These are phyloP conservation scores for Tillandsia fasciculata DNA, from an alignment of 176 grass and related monocot species.

Conservation along the genomic window DNA sequence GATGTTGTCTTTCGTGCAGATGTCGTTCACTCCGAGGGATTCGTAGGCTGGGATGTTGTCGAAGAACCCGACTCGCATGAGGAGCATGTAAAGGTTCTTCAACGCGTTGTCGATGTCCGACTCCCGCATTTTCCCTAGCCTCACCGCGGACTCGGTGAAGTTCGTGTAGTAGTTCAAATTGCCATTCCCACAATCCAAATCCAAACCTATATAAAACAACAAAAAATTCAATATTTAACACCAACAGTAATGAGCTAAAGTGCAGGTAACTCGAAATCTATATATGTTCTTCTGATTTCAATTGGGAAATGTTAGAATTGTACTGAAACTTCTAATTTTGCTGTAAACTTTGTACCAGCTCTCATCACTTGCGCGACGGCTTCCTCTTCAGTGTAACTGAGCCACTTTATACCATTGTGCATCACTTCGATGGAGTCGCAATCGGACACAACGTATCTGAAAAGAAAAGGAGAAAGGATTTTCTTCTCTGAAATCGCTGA, in stretches of 20 bases:
- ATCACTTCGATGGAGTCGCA: slow-evolving; percentile 58
- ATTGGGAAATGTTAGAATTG: neutral
- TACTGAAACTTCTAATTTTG: neutral
- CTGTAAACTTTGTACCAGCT: slow-evolving; percentile 29
- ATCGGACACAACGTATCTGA: slow-evolving; percentile 60
- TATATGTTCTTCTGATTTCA: too few species aligned
- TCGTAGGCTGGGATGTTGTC: slow-evolving; percentile 39
- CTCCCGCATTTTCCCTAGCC: slow-evolving; percentile 39
- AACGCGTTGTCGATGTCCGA: slow-evolving; percentile 50
- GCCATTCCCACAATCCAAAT: slow-evolving; percentile 45
- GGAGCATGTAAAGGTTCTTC: slow-evolving; percentile 39
- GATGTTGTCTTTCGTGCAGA: slow-evolving; percentile 49
- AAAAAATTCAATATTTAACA: neutral
- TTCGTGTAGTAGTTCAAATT: slow-evolving; percentile 20
- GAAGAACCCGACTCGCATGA: slow-evolving; percentile 74
- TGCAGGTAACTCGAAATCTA: neutral
- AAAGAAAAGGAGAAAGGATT: neutral
- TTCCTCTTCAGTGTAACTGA: slow-evolving; percentile 41
- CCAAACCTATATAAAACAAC: slow-evolving; percentile 43
- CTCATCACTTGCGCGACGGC: slow-evolving; percentile 45
- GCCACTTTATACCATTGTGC: slow-evolving; percentile 26
- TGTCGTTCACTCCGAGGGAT: slow-evolving; percentile 21
- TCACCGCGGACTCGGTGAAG: slow-evolving; percentile 23
- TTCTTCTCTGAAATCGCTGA: neutral
- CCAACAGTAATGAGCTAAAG: slow-evolving; percentile 9